Evolutionary conservation across 495 filamentous ascomycete genomes (phyloP), one percentile per base, ranked within the genome.

Genomic region (Podospora pseudoanserina): DNA sequence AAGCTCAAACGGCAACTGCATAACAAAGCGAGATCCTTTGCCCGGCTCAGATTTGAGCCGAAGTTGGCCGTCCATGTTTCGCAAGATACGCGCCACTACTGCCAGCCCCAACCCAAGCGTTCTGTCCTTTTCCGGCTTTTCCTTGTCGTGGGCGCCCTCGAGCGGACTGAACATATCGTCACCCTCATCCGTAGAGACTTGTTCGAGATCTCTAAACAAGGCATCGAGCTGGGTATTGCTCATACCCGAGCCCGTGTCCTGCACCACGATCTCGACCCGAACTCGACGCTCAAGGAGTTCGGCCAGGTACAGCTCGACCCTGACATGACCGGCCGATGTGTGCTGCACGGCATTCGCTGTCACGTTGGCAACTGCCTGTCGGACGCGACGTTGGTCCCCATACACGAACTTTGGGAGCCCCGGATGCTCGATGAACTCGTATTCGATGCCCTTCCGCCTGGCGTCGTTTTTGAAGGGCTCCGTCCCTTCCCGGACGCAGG

Each of bases 51-150:
- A 96, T 70, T 93, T 96, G 5, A 98, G 81, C 26, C 91, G 86
- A 20, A 98, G 77, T 68, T 97, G 94, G 0, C 94, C 94, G 65
- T 94, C 88, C 90, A 96, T 94, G 72, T 91, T 97, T n/a, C 87
- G 86, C 23, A 97, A 82, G 59, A 92, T 92, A 26, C 93, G 84
- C 55, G 94, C 91, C 2, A 97, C 93, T 15, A 96, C 81, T 2
- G 94, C 94, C 28, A 98, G 84, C 0, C 94, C 94, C 4, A 98
- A 82, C 0, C 94, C 94, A 3, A 98, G 76, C 1, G 88, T 77
- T 28, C 73, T 70, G 15, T 70, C 66, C 13, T 72, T 67, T 27
- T 64, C 49, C n/a, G 71, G 44, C 74, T 74, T 67, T 77, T 84
- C 27, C 66, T 71, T 57, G 13, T 68, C 20, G 9, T 0, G 9